These are phyloP conservation scores for Teunomyces funiuensis DNA, from an alignment of 805 yeast species.

Conservation along the genomic window DNA sequence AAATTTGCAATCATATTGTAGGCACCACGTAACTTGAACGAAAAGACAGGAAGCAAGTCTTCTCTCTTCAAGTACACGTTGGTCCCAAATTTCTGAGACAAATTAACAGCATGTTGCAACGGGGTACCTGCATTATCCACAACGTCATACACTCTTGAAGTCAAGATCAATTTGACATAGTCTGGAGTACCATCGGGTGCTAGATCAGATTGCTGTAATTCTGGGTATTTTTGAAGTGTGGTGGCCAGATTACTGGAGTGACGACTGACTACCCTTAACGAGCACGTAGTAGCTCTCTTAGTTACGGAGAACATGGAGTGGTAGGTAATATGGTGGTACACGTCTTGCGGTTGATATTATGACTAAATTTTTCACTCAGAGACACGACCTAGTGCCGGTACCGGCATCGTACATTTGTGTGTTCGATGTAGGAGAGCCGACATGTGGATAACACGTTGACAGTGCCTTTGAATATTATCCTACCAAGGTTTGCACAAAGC, in stretches of 20 bases:
- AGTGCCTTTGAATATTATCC: too few species aligned
- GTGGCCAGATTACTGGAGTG: background rate
- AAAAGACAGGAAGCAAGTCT: slow-evolving; percentile 90
- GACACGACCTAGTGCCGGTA: slow-evolving; percentile 5
- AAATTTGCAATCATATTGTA: slow-evolving; percentile 94
- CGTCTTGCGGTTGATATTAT: background rate
- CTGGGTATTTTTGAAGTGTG: slow-evolving; percentile 39
- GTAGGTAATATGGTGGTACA: background rate
- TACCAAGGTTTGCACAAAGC: too few species aligned
- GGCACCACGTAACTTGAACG: slow-evolving; percentile 96
- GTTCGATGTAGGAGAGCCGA: too few species aligned
- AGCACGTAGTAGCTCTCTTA: background rate
- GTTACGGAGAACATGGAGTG: background rate
- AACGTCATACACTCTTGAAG: slow-evolving; percentile 93
- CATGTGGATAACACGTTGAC: too few species aligned
- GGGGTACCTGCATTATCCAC: slow-evolving; percentile 80
- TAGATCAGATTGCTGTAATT: slow-evolving; percentile 50
- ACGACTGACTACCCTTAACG: background rate
- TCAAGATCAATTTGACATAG: slow-evolving; percentile 83
- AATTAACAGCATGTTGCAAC: slow-evolving; percentile 66
- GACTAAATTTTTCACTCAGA: slow-evolving; percentile 1
- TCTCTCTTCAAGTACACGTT: slow-evolving; percentile 84
- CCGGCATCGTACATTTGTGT: slow-evolving; percentile 1
- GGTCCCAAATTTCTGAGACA: slow-evolving; percentile 74
- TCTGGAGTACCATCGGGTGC: slow-evolving; percentile 77